Evolutionary conservation across 192 early-diverging fungal genomes (phyloP).

Genomic region (Podila epigama): DNA sequence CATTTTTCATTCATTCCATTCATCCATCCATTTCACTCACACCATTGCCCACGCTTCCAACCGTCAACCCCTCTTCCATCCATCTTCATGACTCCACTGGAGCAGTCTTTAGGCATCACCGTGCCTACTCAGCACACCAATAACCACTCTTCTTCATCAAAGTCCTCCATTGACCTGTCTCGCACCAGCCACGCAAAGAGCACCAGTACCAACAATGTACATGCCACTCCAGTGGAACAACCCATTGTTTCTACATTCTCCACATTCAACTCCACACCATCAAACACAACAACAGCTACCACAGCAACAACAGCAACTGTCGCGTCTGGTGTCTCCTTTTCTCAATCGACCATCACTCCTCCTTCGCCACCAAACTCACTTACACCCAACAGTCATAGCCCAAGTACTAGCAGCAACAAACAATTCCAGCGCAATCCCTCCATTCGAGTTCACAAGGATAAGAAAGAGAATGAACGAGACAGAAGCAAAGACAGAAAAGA

Average conservation of each 20-base stretch:
- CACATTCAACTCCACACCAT: neutral
- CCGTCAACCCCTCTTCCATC: neutral
- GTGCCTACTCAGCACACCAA: too few species aligned
- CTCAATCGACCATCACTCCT: neutral
- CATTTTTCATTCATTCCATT: neutral
- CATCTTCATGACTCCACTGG: neutral
- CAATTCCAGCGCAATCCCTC: neutral
- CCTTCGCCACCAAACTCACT: constrained; percentile 6
- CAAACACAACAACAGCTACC: neutral
- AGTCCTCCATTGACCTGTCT: neutral
- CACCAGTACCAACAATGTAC: too few species aligned
- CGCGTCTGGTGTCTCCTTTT: neutral
- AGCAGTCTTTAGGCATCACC: neutral
- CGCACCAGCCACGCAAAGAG: neutral
- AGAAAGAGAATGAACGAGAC: neutral
- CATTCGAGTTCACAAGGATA: constrained; percentile 10
- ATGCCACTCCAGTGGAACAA: too few species aligned
- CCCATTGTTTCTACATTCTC: neutral
- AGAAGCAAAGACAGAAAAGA: neutral
- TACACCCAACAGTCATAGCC: neutral
- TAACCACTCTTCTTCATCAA: neutral
- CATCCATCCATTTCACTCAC: neutral
- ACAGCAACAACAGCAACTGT: neutral
- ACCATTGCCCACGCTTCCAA: too few species aligned
- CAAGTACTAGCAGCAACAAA: constrained; percentile 5